These are phyloP conservation scores for Lyophyllum decastes DNA, from an alignment of 768 basidiomycete species.

Conservation along the genomic window DNA sequence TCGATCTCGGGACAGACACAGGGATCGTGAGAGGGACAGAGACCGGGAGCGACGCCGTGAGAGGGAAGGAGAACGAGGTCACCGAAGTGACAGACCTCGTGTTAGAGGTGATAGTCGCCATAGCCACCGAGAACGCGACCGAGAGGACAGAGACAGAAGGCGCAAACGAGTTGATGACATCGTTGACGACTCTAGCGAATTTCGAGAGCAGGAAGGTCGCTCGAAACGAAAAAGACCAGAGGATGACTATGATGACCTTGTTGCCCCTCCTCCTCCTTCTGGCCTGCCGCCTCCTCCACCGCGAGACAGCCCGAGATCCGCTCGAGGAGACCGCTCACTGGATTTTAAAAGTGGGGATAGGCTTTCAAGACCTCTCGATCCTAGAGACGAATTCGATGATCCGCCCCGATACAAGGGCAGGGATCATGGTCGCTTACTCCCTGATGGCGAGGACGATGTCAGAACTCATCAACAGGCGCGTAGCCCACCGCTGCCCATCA, in stretches of 20 bases:
- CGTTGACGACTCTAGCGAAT: conserved; percentile 47
- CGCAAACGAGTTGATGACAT: conserved; percentile 70
- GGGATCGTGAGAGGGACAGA: conserved; percentile 41
- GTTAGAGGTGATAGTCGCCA: conserved; percentile 58
- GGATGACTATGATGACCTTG: conserved; percentile 47
- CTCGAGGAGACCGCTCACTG: conserved; percentile 52
- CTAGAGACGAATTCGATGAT: conserved; percentile 67
- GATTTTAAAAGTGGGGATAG: conserved; percentile 57
- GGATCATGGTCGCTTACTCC: conserved; percentile 34
- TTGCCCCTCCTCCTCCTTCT: conserved; percentile 36
- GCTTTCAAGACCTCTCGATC: conserved; percentile 43
- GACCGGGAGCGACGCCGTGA: conserved; percentile 54
- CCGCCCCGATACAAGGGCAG: conserved; percentile 43
- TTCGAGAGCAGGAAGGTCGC: conserved; percentile 53
- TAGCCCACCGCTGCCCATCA: conserved; percentile 47
- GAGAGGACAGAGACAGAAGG: conserved; percentile 56
- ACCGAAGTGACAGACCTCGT: conserved; percentile 49
- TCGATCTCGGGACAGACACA: conserved; percentile 56
- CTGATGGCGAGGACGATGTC: conserved; percentile 41
- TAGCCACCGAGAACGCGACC: conserved; percentile 51
- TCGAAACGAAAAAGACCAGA: conserved; percentile 67
- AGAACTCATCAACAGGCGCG: conserved; percentile 33
- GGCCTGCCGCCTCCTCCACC: conserved; percentile 44
- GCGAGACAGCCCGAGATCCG: conserved; percentile 50
- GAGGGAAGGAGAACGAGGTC: conserved; percentile 48